These are phyloP conservation scores for Aaosphaeria arxii DNA, from an alignment of 2,329 filamentous ascomycete species.

Conservation along the genomic window DNA sequence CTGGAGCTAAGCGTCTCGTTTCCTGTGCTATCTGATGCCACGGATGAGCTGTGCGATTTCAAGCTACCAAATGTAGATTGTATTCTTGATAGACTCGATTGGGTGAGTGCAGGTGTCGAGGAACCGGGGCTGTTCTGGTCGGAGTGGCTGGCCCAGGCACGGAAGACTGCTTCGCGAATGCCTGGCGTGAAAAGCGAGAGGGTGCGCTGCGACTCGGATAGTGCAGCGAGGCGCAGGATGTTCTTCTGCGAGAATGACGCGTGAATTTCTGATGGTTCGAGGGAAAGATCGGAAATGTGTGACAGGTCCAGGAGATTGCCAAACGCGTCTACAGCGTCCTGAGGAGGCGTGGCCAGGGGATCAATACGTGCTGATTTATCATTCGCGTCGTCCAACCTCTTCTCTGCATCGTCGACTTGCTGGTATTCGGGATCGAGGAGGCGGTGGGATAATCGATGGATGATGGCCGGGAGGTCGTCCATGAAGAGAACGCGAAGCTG, in stretches of 20 bases:
- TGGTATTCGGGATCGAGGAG: conserved; percentile 88
- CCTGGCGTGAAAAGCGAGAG: conserved; percentile 87
- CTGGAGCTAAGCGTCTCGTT: conserved; percentile 55
- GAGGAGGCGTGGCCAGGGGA: conserved; percentile 75
- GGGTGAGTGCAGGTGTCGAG: conserved; percentile 41
- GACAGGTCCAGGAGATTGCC: conserved; percentile 74
- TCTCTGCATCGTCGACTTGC: conserved; percentile 58
- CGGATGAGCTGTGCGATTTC: conserved; percentile 40
- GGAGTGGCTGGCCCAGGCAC: conserved; percentile 80
- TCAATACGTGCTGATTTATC: conserved; percentile 63
- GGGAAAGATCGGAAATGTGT: conserved; percentile 71
- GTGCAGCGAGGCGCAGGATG: conserved; percentile 72
- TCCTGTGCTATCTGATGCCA: conserved; percentile 47
- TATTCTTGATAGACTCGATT: conserved; percentile 45
- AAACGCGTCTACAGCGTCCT: conserved; percentile 77
- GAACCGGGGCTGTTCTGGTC: conserved; percentile 62
- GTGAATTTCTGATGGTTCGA: conserved; percentile 80
- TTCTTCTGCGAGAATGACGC: conserved; percentile 96
- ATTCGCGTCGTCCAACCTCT: conserved; percentile 47
- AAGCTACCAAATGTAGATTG: conserved; percentile 47
- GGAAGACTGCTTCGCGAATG: conserved; percentile 86
- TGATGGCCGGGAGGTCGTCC: conserved; percentile 95
- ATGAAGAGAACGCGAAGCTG: conserved; percentile 93
- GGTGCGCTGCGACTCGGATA: conserved; percentile 86
- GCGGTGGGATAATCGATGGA: conserved; percentile 84